phyloP scores from a whole-genome alignment of 1,284 basidiomycete genomes.

The Pseudozyma hubeiensis region DNA sequence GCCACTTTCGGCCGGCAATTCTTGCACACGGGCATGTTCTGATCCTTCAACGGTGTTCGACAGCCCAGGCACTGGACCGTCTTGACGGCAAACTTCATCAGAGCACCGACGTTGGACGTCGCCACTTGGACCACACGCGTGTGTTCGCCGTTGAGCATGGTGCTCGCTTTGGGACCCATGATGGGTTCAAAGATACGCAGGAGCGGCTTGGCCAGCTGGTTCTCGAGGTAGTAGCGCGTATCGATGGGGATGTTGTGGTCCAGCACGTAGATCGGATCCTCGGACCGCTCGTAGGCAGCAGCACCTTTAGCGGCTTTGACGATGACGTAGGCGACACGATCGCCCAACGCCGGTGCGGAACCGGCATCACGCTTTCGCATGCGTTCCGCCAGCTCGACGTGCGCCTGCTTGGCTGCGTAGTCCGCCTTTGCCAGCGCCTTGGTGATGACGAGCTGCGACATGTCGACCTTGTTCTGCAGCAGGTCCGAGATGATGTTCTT shows the following conservation, averaged over 20 bases:
- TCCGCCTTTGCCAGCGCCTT: slow-evolving; percentile 67
- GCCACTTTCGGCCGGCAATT: slow-evolving; percentile 62
- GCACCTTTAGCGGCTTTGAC: slow-evolving; percentile 67
- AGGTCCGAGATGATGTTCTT: slow-evolving; percentile 68
- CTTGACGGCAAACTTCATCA: slow-evolving; percentile 69
- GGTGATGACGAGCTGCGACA: slow-evolving; percentile 68
- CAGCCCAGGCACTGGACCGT: slow-evolving; percentile 66
- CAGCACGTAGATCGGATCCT: slow-evolving; percentile 68
- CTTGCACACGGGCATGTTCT: slow-evolving; percentile 63
- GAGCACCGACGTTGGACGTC: slow-evolving; percentile 65
- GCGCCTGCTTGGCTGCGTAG: slow-evolving; percentile 67
- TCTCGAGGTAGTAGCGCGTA: slow-evolving; percentile 68
- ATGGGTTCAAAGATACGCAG: slow-evolving; percentile 69
- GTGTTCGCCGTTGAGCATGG: slow-evolving; percentile 65
- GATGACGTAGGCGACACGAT: slow-evolving; percentile 68
- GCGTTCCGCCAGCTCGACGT: slow-evolving; percentile 67
- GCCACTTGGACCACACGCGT: slow-evolving; percentile 66
- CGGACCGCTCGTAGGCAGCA: slow-evolving; percentile 67
- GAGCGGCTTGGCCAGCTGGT: slow-evolving; percentile 67
- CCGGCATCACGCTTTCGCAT: slow-evolving; percentile 68
- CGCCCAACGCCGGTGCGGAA: slow-evolving; percentile 66
- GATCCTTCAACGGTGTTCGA: slow-evolving; percentile 64
- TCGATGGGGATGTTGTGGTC: slow-evolving; percentile 69
- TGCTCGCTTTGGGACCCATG: slow-evolving; percentile 59
- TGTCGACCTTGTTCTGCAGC: slow-evolving; percentile 68